Percentiles rank a stretch among this genome's conserved stretches.
Evolutionary conservation across 1,139 yeast genomes (phyloP).

Genomic region (Zygoascus hellenicus): DNA sequence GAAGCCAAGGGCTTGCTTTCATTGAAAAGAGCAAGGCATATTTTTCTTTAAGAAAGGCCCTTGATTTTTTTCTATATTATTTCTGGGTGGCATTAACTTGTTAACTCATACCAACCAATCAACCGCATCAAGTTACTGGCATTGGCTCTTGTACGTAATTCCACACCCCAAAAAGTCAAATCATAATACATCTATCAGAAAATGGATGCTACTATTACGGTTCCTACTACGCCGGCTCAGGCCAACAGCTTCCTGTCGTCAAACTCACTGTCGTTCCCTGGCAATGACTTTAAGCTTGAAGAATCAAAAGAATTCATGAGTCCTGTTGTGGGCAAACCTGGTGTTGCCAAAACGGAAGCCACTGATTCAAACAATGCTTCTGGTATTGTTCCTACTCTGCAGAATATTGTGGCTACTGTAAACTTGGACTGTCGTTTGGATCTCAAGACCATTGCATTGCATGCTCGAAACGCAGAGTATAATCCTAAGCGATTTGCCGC

Average conservation of each 20-base stretch:
- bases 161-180: background rate
- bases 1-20: background rate
- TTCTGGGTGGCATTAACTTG: slow-evolving; percentile 30
- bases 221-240: slow-evolving; percentile 76
- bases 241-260: slow-evolving; percentile 72
- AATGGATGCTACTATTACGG: slow-evolving; percentile 63
- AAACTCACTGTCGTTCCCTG: slow-evolving; percentile 57
- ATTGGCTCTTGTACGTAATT: slow-evolving; percentile 5
- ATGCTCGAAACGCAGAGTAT: slow-evolving; percentile 98
- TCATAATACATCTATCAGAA: slow-evolving; percentile 12
- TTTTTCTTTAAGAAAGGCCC: background rate
- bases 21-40: background rate
- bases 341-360: slow-evolving; percentile 16
- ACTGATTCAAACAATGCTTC: slow-evolving; percentile 56
- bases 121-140: background rate
- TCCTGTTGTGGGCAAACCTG: background rate
- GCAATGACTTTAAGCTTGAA: slow-evolving; percentile 21
- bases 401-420: slow-evolving; percentile 96
- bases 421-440: slow-evolving; percentile 94
- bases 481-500: slow-evolving; percentile 99
- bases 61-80: slow-evolving; percentile 3
- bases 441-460: slow-evolving; percentile 93
- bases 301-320: slow-evolving; percentile 9
- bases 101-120: slow-evolving; percentile 9
- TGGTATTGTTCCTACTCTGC: slow-evolving; percentile 93